Evolutionary conservation across 169 alveolate genomes (phyloP).

Genomic region (Theileria equi): DNA sequence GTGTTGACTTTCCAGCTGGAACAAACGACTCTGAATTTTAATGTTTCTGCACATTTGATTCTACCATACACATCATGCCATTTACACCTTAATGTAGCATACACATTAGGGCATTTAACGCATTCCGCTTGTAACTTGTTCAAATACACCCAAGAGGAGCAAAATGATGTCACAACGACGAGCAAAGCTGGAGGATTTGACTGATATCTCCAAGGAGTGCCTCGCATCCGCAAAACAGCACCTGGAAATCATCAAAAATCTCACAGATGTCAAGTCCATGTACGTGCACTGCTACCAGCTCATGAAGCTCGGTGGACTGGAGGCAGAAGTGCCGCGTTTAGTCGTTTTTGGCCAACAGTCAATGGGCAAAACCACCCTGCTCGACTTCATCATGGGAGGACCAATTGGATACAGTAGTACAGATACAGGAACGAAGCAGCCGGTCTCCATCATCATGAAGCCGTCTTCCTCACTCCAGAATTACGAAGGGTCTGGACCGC

Average conservation of each 20-base stretch:
- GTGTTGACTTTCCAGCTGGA: too few species aligned
- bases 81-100: too few species aligned
- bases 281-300: constrained; percentile 80
- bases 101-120: too few species aligned
- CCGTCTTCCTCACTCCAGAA: constrained; percentile 61
- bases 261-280: constrained; percentile 75
- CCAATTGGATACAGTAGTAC: constrained; percentile 86
- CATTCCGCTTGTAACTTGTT: too few species aligned
- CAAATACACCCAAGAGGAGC: background rate
- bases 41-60: too few species aligned
- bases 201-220: constrained; percentile 41
- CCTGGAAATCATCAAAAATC: constrained; percentile 47
- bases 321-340: constrained; percentile 85
- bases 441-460: constrained; percentile 79
- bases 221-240: constrained; percentile 50
- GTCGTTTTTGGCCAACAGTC: constrained; percentile 89
- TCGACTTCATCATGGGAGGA: constrained; percentile 87
- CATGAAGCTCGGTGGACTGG: constrained; percentile 80
- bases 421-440: constrained; percentile 88
- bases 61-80: too few species aligned
- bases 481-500: constrained; percentile 16
- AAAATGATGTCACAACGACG: constrained; percentile 14
- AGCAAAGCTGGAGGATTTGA: constrained; percentile 49
- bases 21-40: too few species aligned
- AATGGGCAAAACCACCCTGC: constrained; percentile 87